Evolutionary conservation across 768 basidiomycete species (phyloP).

Genomic region (Gloeophyllum trabeum): DNA sequence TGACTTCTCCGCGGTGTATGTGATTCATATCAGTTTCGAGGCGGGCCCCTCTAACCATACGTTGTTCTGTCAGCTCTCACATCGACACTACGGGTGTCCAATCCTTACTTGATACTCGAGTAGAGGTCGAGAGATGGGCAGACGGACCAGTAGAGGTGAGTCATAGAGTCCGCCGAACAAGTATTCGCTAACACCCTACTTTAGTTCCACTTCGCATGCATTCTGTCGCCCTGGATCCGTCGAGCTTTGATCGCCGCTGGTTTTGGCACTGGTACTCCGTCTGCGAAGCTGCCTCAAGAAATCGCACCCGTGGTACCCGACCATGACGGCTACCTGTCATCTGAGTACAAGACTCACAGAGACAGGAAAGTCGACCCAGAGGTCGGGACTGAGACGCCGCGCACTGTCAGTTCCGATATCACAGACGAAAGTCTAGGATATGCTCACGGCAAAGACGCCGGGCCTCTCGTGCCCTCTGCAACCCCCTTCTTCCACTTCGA

Average conservation of each 20-base stretch:
- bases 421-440: conserved; percentile 6
- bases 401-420: too few relatives aligned
- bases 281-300: conserved; percentile 40
- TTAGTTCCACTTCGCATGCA: conserved; percentile 88
- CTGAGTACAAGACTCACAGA: conserved; percentile 1
- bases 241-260: conserved; percentile 84
- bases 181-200: background rate
- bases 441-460: conserved; percentile 6
- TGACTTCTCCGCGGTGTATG: conserved; percentile 79
- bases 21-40: conserved; percentile 3
- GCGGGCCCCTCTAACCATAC: conserved; percentile 1
- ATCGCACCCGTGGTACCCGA: conserved; percentile 73
- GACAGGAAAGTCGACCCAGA: conserved; percentile 10
- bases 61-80: conserved; percentile 44
- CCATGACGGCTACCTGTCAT: conserved; percentile 21
- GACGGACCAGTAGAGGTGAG: conserved; percentile 62
- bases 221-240: conserved; percentile 90
- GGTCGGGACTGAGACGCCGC: conserved; percentile 7
- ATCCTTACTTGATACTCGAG: conserved; percentile 83
- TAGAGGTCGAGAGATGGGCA: conserved; percentile 81
- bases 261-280: conserved; percentile 61
- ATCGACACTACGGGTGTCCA: conserved; percentile 91
- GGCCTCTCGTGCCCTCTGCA: conserved; percentile 31
- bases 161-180: background rate
- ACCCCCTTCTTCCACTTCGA: conserved; percentile 89